Evolutionary conservation across 257 asterid species (phyloP), one percentile per base, ranked within the genome.

Genomic region (Nicotiana otophora): DNA sequence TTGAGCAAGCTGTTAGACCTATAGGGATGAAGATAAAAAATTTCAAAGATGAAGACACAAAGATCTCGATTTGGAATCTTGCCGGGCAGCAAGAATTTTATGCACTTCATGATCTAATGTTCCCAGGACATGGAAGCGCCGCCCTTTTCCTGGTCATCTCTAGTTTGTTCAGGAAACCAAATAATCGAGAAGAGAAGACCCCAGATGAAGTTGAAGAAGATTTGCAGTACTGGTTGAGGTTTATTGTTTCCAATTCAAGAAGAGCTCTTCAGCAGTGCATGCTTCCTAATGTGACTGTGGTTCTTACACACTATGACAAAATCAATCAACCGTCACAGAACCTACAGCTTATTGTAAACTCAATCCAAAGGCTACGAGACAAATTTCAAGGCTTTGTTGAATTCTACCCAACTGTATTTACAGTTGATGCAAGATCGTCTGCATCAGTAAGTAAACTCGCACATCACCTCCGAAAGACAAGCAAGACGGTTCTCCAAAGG

Each of bases 371-470:
- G 75, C 88, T 93, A 11, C 84, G 93, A 84, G 97, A 92, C 2
- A 89, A 88, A 36, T 95, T 93, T 69, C 91, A 89, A 23, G 94
- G 92, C 0, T 87, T 89, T 62, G 90, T 95, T 66, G 97, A 92
- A 62, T 90, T 95, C 81, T 88, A 91, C 82, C 96, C 97, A 11
- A 92, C 95, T n/a, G 91, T 93, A 33, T 93, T 95, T 72, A 92
- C 98, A 1, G 93, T 95, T 19, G 98, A 93, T 75, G 98, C 98
- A 60, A 92, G 98, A 89, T 92, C 98, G 83, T 89, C 97, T 42
- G 94, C 96, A 10, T 92, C 96, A 3, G 95, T 91, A 87, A 86
- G 88, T 88, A 90, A 88, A 77, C 91, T 95, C 81, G 81, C 91
- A 69, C 94, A 91, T 75, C 98, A 95, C 83, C 61, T 93, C 39